Evolutionary conservation across 2,329 filamentous ascomycete genomes (phyloP), one percentile per base, ranked within the genome.

Genomic region (Lithohypha guttulata): DNA sequence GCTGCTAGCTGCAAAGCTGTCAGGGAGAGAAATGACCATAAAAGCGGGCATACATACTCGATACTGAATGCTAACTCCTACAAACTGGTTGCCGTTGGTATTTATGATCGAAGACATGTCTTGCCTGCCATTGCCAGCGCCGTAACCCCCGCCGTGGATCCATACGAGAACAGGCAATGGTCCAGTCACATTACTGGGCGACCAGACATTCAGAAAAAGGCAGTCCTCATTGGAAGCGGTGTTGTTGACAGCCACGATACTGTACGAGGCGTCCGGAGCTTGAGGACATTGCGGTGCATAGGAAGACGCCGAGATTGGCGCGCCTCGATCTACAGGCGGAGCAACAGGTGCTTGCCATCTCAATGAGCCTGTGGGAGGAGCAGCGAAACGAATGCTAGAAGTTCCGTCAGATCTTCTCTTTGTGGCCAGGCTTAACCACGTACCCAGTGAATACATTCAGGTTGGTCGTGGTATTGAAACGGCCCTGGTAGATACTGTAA

Each of bases 41-140:
- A n/a, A 5, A 6, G 31, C 14, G 17, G 5, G 34, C 32, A 43
- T 36, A 37, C 55, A 42, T 51, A 68, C 61, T 11, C 69, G 53
- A 46, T 72, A 73, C 44, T 73, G 65, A 26, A 72, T 67, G 2
- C 61, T 52, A 14, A 73, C 65, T 10, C 53, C 59, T 26, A 73
- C 53, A 39, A 72, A 72, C 3, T 54, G 55, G 42, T 70, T 64
- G n/a, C 59, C 53, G 44, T 68, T 70, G 3, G 61, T 61, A 26
- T 65, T 64, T 33, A 72, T 66, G 28, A 65, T 55, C 1, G 52
- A 25, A n/a, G 53, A 57, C 20, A 64, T 44, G 38, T 67, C 62
- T 27, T 60, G 52, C 5, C 42, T 43, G 1, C 59, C 67, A 50
- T 56, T 53, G 21, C 57, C 64, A 27, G 39, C 45, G 19, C 56